Base-by-base conservation (phyloP, 176 grass and related monocot genomes). In the Musa schizocarpa region DNA sequence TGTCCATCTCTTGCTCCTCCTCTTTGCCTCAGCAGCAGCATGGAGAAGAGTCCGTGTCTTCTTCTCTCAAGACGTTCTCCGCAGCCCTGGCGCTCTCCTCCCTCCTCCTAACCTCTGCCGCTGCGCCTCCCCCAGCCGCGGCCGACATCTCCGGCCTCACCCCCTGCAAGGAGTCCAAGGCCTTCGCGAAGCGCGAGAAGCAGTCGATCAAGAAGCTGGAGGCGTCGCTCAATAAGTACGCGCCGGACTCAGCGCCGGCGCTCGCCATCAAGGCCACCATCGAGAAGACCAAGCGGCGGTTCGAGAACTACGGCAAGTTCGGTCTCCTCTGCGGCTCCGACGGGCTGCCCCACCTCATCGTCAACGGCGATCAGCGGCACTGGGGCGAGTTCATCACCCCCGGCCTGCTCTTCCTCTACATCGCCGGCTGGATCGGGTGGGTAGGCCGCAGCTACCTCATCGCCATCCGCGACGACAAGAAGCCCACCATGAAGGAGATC, bases 401-500 rank as follows among this genome's bases (percentile, higher is more conserved):
- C 0, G 92, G 92, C 0, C 69, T 96, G 5, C 82, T 96, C 52
- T 96, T 96, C 89, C 81, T 96, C 77, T 96, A 96, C 92, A 96
- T 96, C 77, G 92, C 89, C 0, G 92, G 92, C 0, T 96, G 89
- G 89, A 96, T 96, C 74, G 89, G 92, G 9, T 96, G 92, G 89
- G 92, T 96, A 25, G 92, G 92, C 11, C 55, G 92, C 80, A 96
- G 92, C 81, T 96, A 96, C 80, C 89, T 92, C 29, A 92, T 96
- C 66, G 89, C 92, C 25, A 89, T 96, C 68, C 72, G 80, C 70
- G 89, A 75, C 67, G 92, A 96, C 26, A 96, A 96, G 86, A 96
- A 92, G 82, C 92, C 92, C 25, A 82, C 92, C 77, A 90, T 91
- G 92, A 82, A 90, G 89, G 92, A 96, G 89, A 92, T 96, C 80